Percentiles rank a stretch among this genome's conserved stretches.
Evolutionary conservation across 2,329 filamentous ascomycete species (phyloP).

Genomic region (Fusarium papillatum): DNA sequence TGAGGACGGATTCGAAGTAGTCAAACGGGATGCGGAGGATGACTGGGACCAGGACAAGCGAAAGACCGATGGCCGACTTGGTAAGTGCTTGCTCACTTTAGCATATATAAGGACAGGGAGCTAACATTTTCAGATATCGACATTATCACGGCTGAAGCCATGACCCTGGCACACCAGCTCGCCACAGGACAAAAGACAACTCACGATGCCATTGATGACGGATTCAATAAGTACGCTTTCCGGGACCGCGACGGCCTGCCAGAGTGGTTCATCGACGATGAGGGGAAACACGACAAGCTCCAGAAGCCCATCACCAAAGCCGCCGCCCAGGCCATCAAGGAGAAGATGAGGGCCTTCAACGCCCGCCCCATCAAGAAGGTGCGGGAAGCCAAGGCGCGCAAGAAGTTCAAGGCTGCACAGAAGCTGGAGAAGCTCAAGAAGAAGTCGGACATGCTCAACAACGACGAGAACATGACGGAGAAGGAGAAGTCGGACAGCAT

Average conservation of each 20-base stretch:
- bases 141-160: constrained; percentile 99
- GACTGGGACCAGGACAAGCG: constrained; percentile 78
- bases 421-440: constrained; percentile 94
- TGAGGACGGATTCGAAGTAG: constrained; percentile 71
- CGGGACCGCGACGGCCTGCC: constrained; percentile 92
- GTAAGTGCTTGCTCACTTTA: constrained; percentile 53
- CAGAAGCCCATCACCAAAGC: constrained; percentile 94
- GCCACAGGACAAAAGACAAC: constrained; percentile 87
- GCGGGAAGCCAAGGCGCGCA: constrained; percentile 93
- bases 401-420: constrained; percentile 96
- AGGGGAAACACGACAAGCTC: constrained; percentile 83
- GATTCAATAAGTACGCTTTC: constrained; percentile 93
- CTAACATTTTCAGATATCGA: constrained; percentile 77
- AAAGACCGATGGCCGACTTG: constrained; percentile 72
- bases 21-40: constrained; percentile 63
- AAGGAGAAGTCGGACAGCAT: constrained; percentile 95
- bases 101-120: background rate
- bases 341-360: constrained; percentile 93
- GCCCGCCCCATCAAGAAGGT: constrained; percentile 99
- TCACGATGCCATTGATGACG: constrained; percentile 87
- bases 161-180: constrained; percentile 95
- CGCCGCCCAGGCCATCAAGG: constrained; percentile 91
- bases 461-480: constrained; percentile 94
- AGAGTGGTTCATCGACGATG: constrained; percentile 98
- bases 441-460: constrained; percentile 92